Evolutionary conservation across 2,329 filamentous ascomycete genomes (phyloP), one percentile per base, ranked within the genome.

Genomic region (Tolypocladium tropicale): DNA sequence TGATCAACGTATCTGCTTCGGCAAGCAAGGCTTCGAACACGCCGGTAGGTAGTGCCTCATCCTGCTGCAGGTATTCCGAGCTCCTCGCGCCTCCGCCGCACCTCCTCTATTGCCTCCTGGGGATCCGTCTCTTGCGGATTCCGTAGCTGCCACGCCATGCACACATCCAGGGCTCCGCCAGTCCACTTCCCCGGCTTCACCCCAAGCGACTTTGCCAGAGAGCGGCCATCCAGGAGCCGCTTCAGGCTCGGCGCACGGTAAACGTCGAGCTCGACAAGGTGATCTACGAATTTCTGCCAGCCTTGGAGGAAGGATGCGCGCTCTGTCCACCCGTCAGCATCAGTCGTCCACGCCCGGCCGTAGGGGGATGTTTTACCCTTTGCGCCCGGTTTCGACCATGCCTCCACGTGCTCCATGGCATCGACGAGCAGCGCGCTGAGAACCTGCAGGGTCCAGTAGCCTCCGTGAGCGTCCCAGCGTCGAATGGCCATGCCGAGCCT

Each of bases 141-240:
- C 39, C 89, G 81, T 54, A 97, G 79, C 71, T 97, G 94, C 91
- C 92, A 97, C 58, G 85, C 84, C 70, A 95, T 82, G 58, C 90
- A 88, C 4, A 91, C 76, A 34, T 95, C 87, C 51, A 96, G 74
- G 4, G 91, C 91, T 50, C 79, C 78, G 55, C 83, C 83, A 79
- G 95, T 88, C 93, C 93, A 97, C n/a, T 78, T 84, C 1, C 90
- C 90, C 0, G 89, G 86, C 60, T 83, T 84, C n/a, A 80, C 73
- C 0, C 79, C 82, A 4, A 97, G 76, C 4, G 81, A 83, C 59
- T 84, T 79, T 21, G 84, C 81, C 23, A 97, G 79, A 54, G 86
- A 76, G 41, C 81, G 87, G 18, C 94, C 93, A 65, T 95, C 89
- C 36, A 95, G 76, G 28, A 90, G 73, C 6, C 80, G 78, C 63